phyloP scores from a whole-genome alignment of 106 monocot species.

The Gastrodia elata region DNA sequence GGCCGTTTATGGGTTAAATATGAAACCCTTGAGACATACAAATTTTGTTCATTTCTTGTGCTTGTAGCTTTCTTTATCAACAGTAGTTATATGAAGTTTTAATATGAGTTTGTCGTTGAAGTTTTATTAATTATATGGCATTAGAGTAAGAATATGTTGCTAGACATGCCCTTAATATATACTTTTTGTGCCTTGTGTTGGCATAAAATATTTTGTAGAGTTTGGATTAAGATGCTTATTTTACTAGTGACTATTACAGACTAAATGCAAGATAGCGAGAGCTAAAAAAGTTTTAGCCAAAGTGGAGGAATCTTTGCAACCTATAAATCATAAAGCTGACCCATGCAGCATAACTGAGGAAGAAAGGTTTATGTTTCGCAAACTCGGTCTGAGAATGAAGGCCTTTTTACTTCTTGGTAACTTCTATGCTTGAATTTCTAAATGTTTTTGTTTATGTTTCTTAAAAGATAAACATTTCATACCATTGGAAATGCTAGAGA shows the following conservation, averaged over 20 bases:
- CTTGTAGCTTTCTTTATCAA: not conserved
- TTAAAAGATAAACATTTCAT: not conserved
- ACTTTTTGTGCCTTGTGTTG: not conserved
- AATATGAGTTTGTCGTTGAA: not conserved
- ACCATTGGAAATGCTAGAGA: not conserved
- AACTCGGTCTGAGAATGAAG: constrained; percentile 95
- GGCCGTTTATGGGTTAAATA: not conserved
- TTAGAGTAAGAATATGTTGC: not conserved
- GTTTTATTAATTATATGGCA: not conserved
- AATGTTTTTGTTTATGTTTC: not conserved
- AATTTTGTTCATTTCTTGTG: not conserved
- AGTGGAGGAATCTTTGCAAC: constrained; percentile 86
- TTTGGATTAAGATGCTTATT: not conserved
- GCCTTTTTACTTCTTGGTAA: constrained; percentile 98
- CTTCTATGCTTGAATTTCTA: not conserved
- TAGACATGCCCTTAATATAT: not conserved
- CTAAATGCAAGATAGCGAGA: constrained; percentile 54
- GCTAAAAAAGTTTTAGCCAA: constrained; percentile 76
- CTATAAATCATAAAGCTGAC: constrained; percentile 31
- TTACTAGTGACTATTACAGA: constrained; percentile 19
- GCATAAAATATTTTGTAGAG: not conserved
- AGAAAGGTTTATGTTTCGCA: constrained; percentile 97
- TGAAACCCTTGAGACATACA: not conserved
- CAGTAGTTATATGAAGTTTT: not conserved
- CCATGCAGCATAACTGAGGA: constrained; percentile 84